Base-by-base conservation (phyloP, 1,284 basidiomycete species). In the Phylloporus gajari region DNA sequence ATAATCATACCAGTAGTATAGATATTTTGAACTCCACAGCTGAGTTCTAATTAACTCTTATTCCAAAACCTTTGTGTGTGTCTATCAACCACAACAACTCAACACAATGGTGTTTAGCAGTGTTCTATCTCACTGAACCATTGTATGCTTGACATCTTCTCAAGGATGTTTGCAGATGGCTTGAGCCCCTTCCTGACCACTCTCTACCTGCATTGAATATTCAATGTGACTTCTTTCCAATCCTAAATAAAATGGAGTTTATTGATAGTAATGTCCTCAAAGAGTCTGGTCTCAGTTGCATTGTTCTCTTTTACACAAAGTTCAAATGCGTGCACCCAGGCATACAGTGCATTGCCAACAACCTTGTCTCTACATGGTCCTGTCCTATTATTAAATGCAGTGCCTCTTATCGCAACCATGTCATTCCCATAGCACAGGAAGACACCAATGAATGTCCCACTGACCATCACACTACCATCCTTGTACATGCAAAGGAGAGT, bases 191-290 rank as follows among this genome's bases (percentile, higher is more conserved):
- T 17, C 94, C 94, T 0, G 97, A 98, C 85, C 91, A 90, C 67
- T 97, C 96, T 3, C 89, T 99, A 9, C 97, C 98, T 0, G 96
- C 96, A 5, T 90, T 99, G 68, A 98, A 97, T 82, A 98, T 99
- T 79, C 97, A 99, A 81, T 92, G 93, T 68, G 94, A 97, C 70
- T 92, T 99, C 76, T 97, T 99, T 83, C 89, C 92, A 59, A 90
- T 93, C 68, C 86, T 99, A 32, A 89, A 88, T 72, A 94, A 93
- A 85, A 96, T 99, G 93, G 92, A 94, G 74, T 93, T 94, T 77
- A 97, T 99, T 79, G 97, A 99, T 84, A 93, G 93, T 27, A 86
- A 92, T 65, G 95, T 95, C 23, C 92, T 99, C 76, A 97, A 97
- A 82, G 96, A 97, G 83, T 95, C 94, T 6, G 91, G 93, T 0